These are phyloP conservation scores for Suillus bovinus DNA, from an alignment of 768 basidiomycete genomes.

Conservation along the genomic window DNA sequence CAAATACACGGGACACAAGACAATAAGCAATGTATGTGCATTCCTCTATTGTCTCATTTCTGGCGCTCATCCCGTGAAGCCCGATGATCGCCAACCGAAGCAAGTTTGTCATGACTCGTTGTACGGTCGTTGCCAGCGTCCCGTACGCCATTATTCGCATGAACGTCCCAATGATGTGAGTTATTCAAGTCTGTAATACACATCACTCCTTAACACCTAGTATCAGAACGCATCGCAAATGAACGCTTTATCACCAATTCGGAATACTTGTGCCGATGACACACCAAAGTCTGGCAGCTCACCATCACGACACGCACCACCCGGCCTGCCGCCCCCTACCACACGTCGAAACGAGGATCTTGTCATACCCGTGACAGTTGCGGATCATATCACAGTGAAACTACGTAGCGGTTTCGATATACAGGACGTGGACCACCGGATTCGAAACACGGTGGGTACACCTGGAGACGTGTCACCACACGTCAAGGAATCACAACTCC, in stretches of 20 bases:
- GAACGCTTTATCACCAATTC: not conserved
- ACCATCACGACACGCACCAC: not conserved
- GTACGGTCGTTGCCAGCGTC: not conserved
- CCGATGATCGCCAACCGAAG: not conserved
- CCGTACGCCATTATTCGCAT: not conserved
- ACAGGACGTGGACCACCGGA: conserved; percentile 53
- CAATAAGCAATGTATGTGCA: not conserved
- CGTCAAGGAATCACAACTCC: conserved; percentile 37
- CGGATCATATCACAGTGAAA: conserved; percentile 56
- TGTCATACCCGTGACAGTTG: conserved; percentile 34
- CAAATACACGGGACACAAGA: not conserved
- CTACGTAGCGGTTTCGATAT: conserved; percentile 65
- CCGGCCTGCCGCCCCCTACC: not conserved
- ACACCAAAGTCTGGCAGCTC: not conserved
- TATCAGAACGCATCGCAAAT: not conserved
- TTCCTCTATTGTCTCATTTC: not conserved
- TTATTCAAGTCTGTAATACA: not conserved
- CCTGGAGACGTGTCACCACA: conserved; percentile 44
- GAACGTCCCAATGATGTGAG: not conserved
- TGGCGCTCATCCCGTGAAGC: not conserved
- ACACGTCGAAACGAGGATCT: not conserved
- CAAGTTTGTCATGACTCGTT: not conserved
- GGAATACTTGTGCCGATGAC: not conserved
- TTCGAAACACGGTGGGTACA: conserved; percentile 69
- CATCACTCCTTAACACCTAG: not conserved